Base-by-base conservation (phyloP, 2,329 filamentous ascomycete genomes). In the Seiridium unicorne region DNA sequence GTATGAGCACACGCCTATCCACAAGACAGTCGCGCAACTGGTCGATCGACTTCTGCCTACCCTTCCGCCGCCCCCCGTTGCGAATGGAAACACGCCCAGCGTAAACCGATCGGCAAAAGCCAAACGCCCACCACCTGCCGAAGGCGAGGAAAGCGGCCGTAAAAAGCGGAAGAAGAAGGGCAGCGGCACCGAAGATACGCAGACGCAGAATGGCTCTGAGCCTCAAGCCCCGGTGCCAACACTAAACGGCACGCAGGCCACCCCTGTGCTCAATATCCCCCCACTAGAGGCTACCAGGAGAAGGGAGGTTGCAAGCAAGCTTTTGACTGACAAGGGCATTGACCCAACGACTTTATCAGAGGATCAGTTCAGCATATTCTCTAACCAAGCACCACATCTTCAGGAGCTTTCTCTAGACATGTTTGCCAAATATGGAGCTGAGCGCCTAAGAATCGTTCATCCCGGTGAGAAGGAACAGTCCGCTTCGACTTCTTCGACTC, bases 361-460 rank as follows among this genome's bases (percentile, higher is more conserved):
- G 3, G 84, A 86, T 51, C 84, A 87, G 65, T 84, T 87, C 62
- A 80, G 74, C 64, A 87, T 86, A 13, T 85, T 87, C 64, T 76
- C 84, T 7, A 87, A 87, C 58, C 84, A 87, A 69, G 79, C 83
- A 0, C 83, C 84, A 0, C 76, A 80, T 3, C 70, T 86, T 5
- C 84, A 87, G 63, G 73, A 74, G 57, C 77, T 83, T 57, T 87
- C 84, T 0, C 70, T 87, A 11, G 77, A 74, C 1, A 84, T 87
- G 83, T 74, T 87, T 9, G 76, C 79, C 0, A 80, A 78, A 65
- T 86, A 86, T 59, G 84, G 84, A 26, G 84, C 84, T 5, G 83
- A 86, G 66, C 74, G 80, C 11, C 71, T 87, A 32, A 77, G 81
- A 9, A 86, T 87, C 54, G 81, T 87, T 4, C 83, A 85, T 57